Conservation (phyloP, 305 asterid species). For the Fraxinus albicans region DNA sequence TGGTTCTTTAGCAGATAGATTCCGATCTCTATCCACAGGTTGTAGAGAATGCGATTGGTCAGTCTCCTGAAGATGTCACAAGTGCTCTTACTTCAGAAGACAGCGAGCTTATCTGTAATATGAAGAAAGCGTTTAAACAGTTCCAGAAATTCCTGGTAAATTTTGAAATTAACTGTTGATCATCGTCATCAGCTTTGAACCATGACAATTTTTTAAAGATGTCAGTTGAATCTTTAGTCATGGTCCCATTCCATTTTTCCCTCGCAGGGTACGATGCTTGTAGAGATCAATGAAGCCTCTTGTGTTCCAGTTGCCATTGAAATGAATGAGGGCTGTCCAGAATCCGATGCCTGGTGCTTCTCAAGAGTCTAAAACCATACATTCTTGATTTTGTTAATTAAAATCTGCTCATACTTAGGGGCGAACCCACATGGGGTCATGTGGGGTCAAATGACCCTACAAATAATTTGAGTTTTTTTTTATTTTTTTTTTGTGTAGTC, state of each 20-base stretch:
- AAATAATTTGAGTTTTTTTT: too few relatives aligned
- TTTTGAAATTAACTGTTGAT: slow-evolving; percentile 58
- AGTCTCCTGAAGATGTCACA: slow-evolving; percentile 70
- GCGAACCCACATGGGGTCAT: too few relatives aligned
- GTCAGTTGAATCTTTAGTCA: neutral
- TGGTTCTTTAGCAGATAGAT: neutral
- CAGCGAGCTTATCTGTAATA: slow-evolving; percentile 31
- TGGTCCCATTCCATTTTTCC: neutral
- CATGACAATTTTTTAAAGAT: neutral
- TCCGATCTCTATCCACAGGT: slow-evolving; percentile 41
- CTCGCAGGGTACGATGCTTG: slow-evolving; percentile 67
- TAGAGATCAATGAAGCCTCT: slow-evolving; percentile 49
- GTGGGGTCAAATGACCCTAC: too few relatives aligned
- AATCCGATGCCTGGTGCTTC: slow-evolving; percentile 73
- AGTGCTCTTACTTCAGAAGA: slow-evolving; percentile 57
- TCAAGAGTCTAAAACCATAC: slow-evolving; percentile 43
- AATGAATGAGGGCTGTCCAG: slow-evolving; percentile 70
- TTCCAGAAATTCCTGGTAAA: slow-evolving; percentile 64
- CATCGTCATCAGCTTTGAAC: neutral
- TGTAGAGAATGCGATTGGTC: slow-evolving; percentile 56
- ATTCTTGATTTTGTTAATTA: neutral
- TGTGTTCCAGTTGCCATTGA: slow-evolving; percentile 62
- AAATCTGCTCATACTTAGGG: neutral
- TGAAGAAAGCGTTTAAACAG: slow-evolving; percentile 54
- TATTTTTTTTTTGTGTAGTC: too few relatives aligned